phyloP scores from a whole-genome alignment of 75 land plant species.

The Ceratopteris richardii region DNA sequence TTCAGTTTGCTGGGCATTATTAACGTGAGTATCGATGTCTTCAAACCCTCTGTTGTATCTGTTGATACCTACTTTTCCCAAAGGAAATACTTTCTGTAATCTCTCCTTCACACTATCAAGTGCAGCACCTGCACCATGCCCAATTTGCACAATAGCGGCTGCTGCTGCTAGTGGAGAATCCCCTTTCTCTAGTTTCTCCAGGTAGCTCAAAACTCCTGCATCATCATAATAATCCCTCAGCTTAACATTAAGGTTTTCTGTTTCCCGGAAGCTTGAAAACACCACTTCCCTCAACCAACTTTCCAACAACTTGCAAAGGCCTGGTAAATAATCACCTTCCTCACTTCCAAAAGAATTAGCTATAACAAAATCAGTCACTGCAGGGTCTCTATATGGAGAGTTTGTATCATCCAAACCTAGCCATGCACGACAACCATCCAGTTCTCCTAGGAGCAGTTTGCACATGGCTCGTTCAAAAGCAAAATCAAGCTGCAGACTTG shows the following conservation, averaged over 20 bases:
- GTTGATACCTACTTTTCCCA: slow-evolving; percentile 16
- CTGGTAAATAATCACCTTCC: slow-evolving; percentile 63
- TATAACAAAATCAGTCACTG: slow-evolving; percentile 57
- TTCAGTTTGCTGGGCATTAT: background rate
- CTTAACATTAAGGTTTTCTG: slow-evolving; percentile 42
- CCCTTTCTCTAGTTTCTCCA: slow-evolving; percentile 66
- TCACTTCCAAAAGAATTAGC: slow-evolving; percentile 51
- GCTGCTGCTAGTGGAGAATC: slow-evolving; percentile 77
- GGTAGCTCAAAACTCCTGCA: slow-evolving; percentile 60
- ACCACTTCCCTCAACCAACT: slow-evolving; percentile 86
- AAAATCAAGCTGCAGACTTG: slow-evolving; percentile 47
- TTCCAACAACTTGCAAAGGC: slow-evolving; percentile 82
- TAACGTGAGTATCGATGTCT: background rate
- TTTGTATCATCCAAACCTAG: slow-evolving; percentile 65
- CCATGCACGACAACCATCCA: slow-evolving; percentile 74
- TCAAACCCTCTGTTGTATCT: background rate
- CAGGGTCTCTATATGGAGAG: slow-evolving; percentile 66
- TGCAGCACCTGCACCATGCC: slow-evolving; percentile 76
- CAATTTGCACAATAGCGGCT: slow-evolving; percentile 74
- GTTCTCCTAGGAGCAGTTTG: slow-evolving; percentile 66
- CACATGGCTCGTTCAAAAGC: slow-evolving; percentile 81
- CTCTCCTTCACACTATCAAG: slow-evolving; percentile 66
- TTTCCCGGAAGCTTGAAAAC: slow-evolving; percentile 77
- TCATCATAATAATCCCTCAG: slow-evolving; percentile 93
- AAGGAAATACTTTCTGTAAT: slow-evolving; percentile 74